A percentile compares a stretch with the other conserved stretches of the same genome.
Conservation (phyloP, 768 basidiomycete genomes). For the Tubosaeta sp. region DNA sequence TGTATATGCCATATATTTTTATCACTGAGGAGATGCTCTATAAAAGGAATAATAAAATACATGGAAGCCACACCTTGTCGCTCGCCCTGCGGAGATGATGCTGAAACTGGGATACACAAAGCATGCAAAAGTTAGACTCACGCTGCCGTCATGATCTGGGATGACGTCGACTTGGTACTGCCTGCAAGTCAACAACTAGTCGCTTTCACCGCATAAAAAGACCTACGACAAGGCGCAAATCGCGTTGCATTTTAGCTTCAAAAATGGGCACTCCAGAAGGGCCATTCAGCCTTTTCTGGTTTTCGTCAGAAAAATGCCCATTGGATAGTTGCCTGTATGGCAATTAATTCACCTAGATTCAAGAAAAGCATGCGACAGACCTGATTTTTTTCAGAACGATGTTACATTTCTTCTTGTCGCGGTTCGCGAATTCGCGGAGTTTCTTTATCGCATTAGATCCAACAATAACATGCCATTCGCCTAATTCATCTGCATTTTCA, state of each 20-base stretch:
- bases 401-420: constrained; percentile 42
- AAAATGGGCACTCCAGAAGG: constrained; percentile 52
- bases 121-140: constrained; percentile 9
- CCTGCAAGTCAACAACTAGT: neutral
- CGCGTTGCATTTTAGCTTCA: constrained; percentile 63
- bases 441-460: constrained; percentile 46
- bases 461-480: constrained; percentile 60
- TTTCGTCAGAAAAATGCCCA: constrained; percentile 65
- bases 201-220: neutral
- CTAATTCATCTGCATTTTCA: constrained; percentile 55
- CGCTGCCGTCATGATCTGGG: constrained; percentile 34
- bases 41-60: neutral
- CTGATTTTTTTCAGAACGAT: constrained; percentile 67
- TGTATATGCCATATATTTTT: constrained; percentile 48
- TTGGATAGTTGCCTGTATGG: constrained; percentile 57
- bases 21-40: constrained; percentile 31
- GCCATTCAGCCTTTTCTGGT: constrained; percentile 57
- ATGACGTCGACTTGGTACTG: constrained; percentile 50
- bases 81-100: constrained; percentile 29
- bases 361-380: constrained; percentile 31
- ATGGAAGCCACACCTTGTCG: constrained; percentile 32
- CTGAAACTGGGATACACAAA: neutral
- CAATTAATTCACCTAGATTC: neutral
- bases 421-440: constrained; percentile 44
- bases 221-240: constrained; percentile 48